Evolutionary conservation across 345 rosid species (phyloP).

Genomic region (Raphanus raphanistrum): DNA sequence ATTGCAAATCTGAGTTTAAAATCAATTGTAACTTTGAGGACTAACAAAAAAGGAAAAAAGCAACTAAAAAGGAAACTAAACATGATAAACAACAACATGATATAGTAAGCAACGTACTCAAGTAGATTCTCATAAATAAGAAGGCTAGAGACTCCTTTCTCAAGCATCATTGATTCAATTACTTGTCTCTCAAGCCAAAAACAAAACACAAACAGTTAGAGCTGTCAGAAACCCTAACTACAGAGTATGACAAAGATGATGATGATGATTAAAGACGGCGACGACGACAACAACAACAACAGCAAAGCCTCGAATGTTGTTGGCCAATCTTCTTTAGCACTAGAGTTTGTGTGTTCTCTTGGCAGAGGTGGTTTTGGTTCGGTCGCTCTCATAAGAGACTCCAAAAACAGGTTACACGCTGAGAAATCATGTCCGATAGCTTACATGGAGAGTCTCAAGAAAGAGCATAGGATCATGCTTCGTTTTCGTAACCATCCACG

Average conservation of each 20-base stretch:
- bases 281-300: not conserved
- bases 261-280: not conserved
- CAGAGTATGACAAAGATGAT: not conserved
- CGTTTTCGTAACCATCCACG: slow-evolving; percentile 4
- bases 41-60: not conserved
- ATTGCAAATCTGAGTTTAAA: not conserved
- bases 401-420: not conserved
- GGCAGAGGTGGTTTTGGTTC: slow-evolving; percentile 13
- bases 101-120: not conserved
- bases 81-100: not conserved
- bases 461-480: slow-evolving; percentile 8
- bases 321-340: not conserved
- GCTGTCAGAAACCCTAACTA: not conserved
- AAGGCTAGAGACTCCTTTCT: not conserved
- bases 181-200: not conserved
- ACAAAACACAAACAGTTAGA: too few species aligned
- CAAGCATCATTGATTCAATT: not conserved
- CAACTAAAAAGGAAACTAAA: not conserved
- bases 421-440: not conserved
- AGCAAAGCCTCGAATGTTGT: not conserved
- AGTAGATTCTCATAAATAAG: not conserved
- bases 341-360: not conserved
- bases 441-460: not conserved
- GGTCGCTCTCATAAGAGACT: not conserved
- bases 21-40: not conserved